Base-by-base conservation (phyloP, 768 basidiomycete species). In the Leccinum incarnatum region DNA sequence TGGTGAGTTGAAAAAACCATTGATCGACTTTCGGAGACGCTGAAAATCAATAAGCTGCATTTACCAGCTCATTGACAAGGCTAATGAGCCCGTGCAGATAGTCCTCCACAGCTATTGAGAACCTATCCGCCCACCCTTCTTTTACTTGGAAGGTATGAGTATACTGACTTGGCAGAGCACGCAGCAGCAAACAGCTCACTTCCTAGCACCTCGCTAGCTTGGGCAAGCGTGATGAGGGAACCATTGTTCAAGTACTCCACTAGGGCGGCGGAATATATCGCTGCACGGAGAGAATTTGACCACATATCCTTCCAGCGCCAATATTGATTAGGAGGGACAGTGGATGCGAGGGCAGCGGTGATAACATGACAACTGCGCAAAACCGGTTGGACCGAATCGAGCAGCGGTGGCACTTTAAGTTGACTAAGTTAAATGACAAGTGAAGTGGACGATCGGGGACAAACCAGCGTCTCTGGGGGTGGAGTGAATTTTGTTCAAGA, bases 271-370 rank as follows among this genome's bases (percentile, higher is more conserved):
- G 82, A 79, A 65, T 88, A 93, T 1, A 91, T 78, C 11, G 83
- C 83, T 17, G 80, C 81, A 56, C 90, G 79, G 37, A 92, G 69
- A 4, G 88, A 85, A 65, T 83, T 84, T 1, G 81, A 79, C 90
- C 90, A 92, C 83, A 89, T 83, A 25, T 91, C 89, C 69, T 88
- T 91, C 88, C 88, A 93, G 56, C 84, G 79, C 91, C 91, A 93
- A 60, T 89, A 85, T 62, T 91, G 88, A 63, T 88, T 83, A 30
- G 77, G 77, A 29, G 91, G 91, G 25, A 91, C 76, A 32, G 86
- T 77, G 5, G 66, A 72, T 6, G 84, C 85, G n/a, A 93, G 73
- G 1, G 77, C 76, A 23, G 76, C 74, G 10, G 71, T 79, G 8
- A 76, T 79, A 19, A 79, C 81, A 57, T 75, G 75, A 62, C 85